phyloP scores from a whole-genome alignment of 768 basidiomycete species.

The Tulasnella calospora region DNA sequence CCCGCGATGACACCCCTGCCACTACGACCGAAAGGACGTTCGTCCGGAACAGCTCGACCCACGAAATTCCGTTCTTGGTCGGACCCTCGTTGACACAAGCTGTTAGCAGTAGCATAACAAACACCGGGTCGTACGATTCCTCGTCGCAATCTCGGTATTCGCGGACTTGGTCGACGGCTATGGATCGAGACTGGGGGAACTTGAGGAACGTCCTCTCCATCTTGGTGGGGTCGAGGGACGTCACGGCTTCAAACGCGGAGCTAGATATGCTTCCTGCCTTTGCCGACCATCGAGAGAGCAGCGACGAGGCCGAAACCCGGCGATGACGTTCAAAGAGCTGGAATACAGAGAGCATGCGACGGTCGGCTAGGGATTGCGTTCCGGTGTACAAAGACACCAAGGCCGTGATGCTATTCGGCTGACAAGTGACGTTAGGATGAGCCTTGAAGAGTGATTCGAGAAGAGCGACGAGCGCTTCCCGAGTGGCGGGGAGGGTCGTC shows the following conservation, averaged over 20 bases:
- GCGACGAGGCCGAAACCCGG: conserved; percentile 55
- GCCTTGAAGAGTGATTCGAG: conserved; percentile 64
- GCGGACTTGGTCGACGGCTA: conserved; percentile 40
- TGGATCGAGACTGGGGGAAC: conserved; percentile 62
- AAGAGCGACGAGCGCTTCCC: conserved; percentile 51
- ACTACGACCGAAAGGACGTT: conserved; percentile 72
- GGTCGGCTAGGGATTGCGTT: conserved; percentile 61
- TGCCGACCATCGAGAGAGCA: conserved; percentile 64
- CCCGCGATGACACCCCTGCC: conserved; percentile 63
- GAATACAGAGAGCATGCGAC: conserved; percentile 66
- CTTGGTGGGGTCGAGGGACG: conserved; percentile 59
- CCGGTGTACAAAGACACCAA: conserved; percentile 70
- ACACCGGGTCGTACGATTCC: conserved; percentile 73
- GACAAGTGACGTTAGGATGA: conserved; percentile 79
- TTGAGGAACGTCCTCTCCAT: conserved; percentile 66
- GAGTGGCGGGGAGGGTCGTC: conserved; percentile 32
- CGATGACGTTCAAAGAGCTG: conserved; percentile 70
- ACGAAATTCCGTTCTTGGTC: conserved; percentile 55
- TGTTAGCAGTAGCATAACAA: conserved; percentile 62
- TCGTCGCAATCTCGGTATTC: conserved; percentile 32
- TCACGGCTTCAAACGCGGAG: conserved; percentile 58
- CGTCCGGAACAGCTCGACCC: conserved; percentile 81
- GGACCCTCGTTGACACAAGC: conserved; percentile 55
- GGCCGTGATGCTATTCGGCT: conserved; percentile 75
- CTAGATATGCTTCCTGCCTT: conserved; percentile 43